Evolutionary conservation across 495 filamentous ascomycete species (phyloP).

Genomic region (Echria macrotheca): DNA sequence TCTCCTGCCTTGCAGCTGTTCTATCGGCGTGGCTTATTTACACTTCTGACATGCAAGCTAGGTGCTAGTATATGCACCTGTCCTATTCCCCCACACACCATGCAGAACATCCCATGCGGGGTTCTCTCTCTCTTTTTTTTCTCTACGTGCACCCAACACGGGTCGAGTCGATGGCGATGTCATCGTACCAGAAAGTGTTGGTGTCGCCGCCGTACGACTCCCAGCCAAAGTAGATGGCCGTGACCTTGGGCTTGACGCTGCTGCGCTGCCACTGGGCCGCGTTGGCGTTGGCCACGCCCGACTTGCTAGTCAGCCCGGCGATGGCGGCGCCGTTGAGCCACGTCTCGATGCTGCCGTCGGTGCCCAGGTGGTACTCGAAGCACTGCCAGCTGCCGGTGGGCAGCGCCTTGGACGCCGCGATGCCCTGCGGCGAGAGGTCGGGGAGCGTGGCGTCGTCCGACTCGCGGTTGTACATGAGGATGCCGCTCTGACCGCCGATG

Average conservation of each 20-base stretch:
- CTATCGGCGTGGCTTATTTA: too few species aligned
- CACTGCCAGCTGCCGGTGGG: slow-evolving; percentile 47
- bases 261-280: slow-evolving; percentile 46
- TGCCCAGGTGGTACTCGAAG: slow-evolving; percentile 53
- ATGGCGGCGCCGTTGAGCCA: slow-evolving; percentile 49
- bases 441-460: slow-evolving; percentile 56
- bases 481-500: slow-evolving; percentile 52
- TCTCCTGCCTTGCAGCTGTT: too few species aligned
- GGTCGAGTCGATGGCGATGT: slow-evolving; percentile 40
- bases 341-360: slow-evolving; percentile 52
- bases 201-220: slow-evolving; percentile 53
- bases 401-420: slow-evolving; percentile 44
- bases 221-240: slow-evolving; percentile 55
- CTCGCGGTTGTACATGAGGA: slow-evolving; percentile 58
- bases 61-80: too few species aligned
- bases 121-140: too few species aligned
- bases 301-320: slow-evolving; percentile 41
- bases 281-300: slow-evolving; percentile 43
- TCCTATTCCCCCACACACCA: too few species aligned
- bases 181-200: slow-evolving; percentile 57
- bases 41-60: too few species aligned
- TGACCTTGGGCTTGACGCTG: slow-evolving; percentile 42
- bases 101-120: too few species aligned
- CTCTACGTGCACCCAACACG: slow-evolving; percentile 40
- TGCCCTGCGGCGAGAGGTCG: slow-evolving; percentile 51